phyloP scores from a whole-genome alignment of 2,329 filamentous ascomycete species.

The Exutisphaerella laricina region DNA sequence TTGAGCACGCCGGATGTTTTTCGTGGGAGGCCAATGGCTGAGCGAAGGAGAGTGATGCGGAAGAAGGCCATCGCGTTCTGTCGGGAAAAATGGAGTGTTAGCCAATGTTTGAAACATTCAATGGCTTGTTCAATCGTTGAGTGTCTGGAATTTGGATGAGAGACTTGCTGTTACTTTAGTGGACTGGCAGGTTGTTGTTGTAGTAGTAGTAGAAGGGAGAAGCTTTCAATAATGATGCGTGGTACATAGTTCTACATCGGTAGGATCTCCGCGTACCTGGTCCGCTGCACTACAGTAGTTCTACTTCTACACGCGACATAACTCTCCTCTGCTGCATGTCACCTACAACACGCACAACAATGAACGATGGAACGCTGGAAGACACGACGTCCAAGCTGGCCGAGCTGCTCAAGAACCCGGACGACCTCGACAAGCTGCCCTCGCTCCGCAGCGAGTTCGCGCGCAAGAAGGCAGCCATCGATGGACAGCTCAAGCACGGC shows the following conservation, averaged over 20 bases:
- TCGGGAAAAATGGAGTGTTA: too few species aligned
- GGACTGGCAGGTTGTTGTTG: too few species aligned
- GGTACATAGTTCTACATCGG: too few species aligned
- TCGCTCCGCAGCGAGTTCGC: constrained; percentile 86
- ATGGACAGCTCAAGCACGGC: constrained; percentile 81
- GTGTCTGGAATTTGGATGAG: too few species aligned
- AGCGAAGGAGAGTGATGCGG: constrained; percentile 84
- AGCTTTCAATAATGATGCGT: too few species aligned
- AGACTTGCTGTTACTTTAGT: too few species aligned
- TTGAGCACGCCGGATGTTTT: constrained; percentile 74
- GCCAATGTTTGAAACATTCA: too few species aligned
- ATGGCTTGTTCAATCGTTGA: too few species aligned
- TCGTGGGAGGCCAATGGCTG: constrained; percentile 75
- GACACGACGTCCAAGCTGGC: constrained; percentile 60
- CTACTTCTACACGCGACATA: too few species aligned
- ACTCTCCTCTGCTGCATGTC: too few species aligned
- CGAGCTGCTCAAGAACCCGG: constrained; percentile 88
- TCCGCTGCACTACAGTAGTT: too few species aligned
- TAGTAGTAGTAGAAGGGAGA: too few species aligned
- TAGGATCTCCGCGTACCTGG: neutral
- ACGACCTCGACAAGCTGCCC: constrained; percentile 94
- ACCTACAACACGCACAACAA: constrained; percentile 11
- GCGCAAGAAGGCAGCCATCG: constrained; percentile 87
- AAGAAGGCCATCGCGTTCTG: constrained; percentile 66
- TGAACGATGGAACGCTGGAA: constrained; percentile 30